Conservation (phyloP, 805 yeast genomes). For the Kodamaea laetipori region DNA sequence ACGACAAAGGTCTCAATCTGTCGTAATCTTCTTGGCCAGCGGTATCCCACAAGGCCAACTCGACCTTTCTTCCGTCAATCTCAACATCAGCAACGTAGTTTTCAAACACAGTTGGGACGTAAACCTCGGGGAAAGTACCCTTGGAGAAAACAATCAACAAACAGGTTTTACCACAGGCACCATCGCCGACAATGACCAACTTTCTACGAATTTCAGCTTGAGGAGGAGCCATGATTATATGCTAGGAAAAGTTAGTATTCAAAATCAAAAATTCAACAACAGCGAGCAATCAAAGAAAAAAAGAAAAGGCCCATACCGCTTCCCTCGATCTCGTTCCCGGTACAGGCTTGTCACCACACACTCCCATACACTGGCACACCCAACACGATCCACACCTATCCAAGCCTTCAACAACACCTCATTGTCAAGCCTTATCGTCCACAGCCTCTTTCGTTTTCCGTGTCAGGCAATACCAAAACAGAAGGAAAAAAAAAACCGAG, state of each 20-base stretch:
- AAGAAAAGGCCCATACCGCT: not conserved
- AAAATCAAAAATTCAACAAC: not conserved
- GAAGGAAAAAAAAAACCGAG: not conserved
- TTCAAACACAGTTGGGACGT: slow-evolving; percentile 68
- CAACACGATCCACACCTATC: too few species aligned
- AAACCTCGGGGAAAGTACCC: slow-evolving; percentile 35
- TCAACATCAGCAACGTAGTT: slow-evolving; percentile 94
- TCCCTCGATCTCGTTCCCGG: too few species aligned
- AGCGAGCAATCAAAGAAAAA: not conserved
- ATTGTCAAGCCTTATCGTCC: slow-evolving; percentile 2
- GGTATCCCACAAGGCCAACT: slow-evolving; percentile 45
- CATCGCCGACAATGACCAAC: slow-evolving; percentile 35
- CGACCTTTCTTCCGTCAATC: slow-evolving; percentile 61
- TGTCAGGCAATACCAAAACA: slow-evolving; percentile 6
- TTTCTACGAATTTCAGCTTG: slow-evolving; percentile 44
- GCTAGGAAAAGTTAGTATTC: not conserved
- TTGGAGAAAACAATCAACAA: slow-evolving; percentile 34
- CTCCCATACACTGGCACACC: too few species aligned
- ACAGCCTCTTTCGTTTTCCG: not conserved
- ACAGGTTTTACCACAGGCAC: slow-evolving; percentile 36
- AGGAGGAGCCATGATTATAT: slow-evolving; percentile 42
- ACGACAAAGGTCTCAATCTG: slow-evolving; percentile 44
- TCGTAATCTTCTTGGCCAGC: slow-evolving; percentile 95
- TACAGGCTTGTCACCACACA: too few species aligned
- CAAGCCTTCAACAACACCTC: not conserved